Evolutionary conservation across 306 rosid genomes (phyloP).

Genomic region (Hippophae tibetana): DNA sequence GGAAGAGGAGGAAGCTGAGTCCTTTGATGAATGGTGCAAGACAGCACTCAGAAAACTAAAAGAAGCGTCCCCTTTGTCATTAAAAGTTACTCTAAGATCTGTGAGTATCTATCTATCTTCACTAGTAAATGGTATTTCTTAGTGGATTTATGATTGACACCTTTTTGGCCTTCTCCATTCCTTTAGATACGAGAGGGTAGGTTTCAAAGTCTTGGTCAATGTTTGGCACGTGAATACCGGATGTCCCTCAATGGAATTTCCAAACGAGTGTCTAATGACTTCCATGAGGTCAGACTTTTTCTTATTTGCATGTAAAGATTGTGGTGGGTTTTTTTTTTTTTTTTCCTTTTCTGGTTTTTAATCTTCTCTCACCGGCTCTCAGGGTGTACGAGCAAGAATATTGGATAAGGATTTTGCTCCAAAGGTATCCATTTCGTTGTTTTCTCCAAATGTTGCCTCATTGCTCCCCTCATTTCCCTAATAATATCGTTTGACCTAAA

Average conservation of each 20-base stretch:
- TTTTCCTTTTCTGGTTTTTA: background rate
- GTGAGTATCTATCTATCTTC: conserved; percentile 41
- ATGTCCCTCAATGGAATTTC: conserved; percentile 50
- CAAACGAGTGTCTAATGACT: conserved; percentile 54
- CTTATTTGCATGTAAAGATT: background rate
- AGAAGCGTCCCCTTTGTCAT: conserved; percentile 88
- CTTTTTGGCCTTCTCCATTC: conserved; percentile 21
- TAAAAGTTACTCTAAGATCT: conserved; percentile 73
- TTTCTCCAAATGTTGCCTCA: background rate
- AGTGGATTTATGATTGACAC: background rate
- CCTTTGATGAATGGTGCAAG: conserved; percentile 57
- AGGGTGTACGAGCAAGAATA: conserved; percentile 88
- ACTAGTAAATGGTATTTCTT: conserved; percentile 11
- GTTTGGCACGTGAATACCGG: conserved; percentile 82
- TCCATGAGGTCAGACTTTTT: conserved; percentile 54
- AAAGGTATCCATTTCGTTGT: conserved; percentile 35
- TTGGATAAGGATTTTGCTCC: conserved; percentile 89
- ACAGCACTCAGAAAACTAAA: conserved; percentile 43
- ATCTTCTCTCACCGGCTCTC: conserved; percentile 8
- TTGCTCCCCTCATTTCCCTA: background rate
- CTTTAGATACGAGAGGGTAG: conserved; percentile 89
- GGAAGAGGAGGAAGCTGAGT: conserved; percentile 68
- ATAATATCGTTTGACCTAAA: no score
- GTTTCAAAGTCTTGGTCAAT: conserved; percentile 75
- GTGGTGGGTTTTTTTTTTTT: no score